These are phyloP conservation scores for Penicillium bovifimosum DNA, from an alignment of 495 filamentous ascomycete genomes.

Conservation along the genomic window DNA sequence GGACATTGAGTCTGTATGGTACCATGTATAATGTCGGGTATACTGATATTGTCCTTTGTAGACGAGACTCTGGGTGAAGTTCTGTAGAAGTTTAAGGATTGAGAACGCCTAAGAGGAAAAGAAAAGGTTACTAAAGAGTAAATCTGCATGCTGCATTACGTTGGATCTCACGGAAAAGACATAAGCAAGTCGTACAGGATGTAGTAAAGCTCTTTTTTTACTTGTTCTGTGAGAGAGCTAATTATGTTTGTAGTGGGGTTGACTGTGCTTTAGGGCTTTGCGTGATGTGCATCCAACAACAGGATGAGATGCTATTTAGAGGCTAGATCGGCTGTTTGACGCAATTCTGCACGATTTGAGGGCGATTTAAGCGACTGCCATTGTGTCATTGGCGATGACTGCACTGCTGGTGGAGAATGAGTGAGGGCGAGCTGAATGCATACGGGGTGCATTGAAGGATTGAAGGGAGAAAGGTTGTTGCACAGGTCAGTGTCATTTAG, in stretches of 20 bases:
- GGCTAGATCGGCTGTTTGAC: not conserved
- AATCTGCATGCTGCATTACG: constrained; percentile 7
- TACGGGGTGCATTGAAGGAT: not conserved
- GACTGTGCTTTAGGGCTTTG: not conserved
- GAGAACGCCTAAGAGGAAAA: not conserved
- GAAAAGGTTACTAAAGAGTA: not conserved
- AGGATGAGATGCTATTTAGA: not conserved
- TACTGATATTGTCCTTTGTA: not conserved
- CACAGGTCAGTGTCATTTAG: not conserved
- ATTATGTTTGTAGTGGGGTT: not conserved
- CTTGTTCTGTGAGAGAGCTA: not conserved
- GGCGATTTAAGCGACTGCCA: not conserved
- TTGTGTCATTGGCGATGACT: not conserved
- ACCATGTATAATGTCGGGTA: too few species aligned
- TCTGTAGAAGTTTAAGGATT: not conserved
- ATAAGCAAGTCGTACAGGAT: constrained; percentile 2
- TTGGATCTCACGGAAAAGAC: not conserved
- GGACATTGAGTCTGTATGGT: not conserved
- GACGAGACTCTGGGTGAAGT: too few species aligned
- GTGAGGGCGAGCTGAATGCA: not conserved
- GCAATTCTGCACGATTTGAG: not conserved
- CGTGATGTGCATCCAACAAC: not conserved
- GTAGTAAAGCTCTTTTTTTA: not conserved
- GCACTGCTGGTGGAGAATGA: constrained; percentile 1
- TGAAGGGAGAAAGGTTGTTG: not conserved